Evolutionary conservation across 495 filamentous ascomycete species (phyloP), one percentile per base, ranked within the genome.

Genomic region (Talaromyces stipitatus): DNA sequence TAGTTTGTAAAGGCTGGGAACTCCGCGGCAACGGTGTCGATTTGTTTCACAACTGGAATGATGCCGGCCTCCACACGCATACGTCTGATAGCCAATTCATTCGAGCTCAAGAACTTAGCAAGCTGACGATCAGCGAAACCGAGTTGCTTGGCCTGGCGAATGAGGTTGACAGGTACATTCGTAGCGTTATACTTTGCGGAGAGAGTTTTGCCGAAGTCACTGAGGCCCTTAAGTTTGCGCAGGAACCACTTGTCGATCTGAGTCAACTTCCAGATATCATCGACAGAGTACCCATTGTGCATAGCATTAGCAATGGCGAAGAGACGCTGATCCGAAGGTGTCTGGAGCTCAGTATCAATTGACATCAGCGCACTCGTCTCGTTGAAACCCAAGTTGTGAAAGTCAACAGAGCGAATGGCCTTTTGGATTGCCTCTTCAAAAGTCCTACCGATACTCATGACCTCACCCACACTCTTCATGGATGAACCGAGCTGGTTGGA

Each of bases 381-480:
- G 63, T 89, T 94, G 79, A 96, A 98, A 4, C 94, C 94, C 12
- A 96, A 80, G 64, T 98, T 98, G 75, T 92, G 84, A 77, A 87
- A 92, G 70, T 98, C 94, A 56, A 97, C 90, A 22, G 90, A 85
- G 28, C 94, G 84, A 63, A 98, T 98, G 23, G 94, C 94, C 69
- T 98, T 98, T 67, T 98, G 94, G 32, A 98, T 96, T 12, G 94
- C 94, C 73, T 98, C 94, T 71, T 98, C 94, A 58, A 98, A 98
- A 0, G 90, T 95, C 60, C 94, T 78, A 56, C 94, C 94, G 64
- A 98, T 97, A 64, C 88, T 91, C 94, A 98, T 97, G 56, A 98
- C 94, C 69, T 98, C 94, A 64, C 94, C 94, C 45, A 98, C 91
- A 79, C 90, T 95, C 88, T 98, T 98, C 94, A 98, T 98, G 12